Percentiles rank a stretch among this genome's conserved stretches.
These are phyloP conservation scores for Dictyophora rubrovolvata DNA, from an alignment of 768 basidiomycete genomes.

Conservation along the genomic window DNA sequence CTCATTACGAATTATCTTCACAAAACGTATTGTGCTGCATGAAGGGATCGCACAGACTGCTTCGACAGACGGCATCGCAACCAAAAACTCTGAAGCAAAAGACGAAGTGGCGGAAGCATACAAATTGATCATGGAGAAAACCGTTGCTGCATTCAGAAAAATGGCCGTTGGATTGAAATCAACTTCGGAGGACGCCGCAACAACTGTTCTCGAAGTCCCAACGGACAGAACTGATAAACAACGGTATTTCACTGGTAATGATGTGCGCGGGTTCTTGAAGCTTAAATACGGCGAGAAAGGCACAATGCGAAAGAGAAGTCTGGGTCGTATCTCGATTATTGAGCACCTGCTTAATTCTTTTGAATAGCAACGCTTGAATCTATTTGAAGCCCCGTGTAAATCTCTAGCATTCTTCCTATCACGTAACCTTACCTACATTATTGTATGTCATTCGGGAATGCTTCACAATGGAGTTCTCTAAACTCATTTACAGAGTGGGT, in stretches of 20 bases:
- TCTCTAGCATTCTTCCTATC: too few species aligned
- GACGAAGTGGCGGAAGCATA: too few species aligned
- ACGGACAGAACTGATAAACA: conserved; percentile 17
- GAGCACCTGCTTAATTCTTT: too few species aligned
- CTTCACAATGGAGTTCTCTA: too few species aligned
- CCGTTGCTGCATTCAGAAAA: conserved; percentile 9
- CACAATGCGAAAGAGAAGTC: conserved; percentile 13
- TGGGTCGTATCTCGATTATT: conserved; percentile 6
- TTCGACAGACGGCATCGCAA: conserved; percentile 11
- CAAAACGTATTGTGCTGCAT: conserved; percentile 17
- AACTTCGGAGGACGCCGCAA: conserved; percentile 16
- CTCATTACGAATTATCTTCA: conserved; percentile 16
- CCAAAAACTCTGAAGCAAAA: not conserved
- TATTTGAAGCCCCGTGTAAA: too few species aligned
- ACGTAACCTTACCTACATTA: too few species aligned
- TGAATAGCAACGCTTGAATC: too few species aligned
- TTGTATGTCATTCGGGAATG: too few species aligned
- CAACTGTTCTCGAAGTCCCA: conserved; percentile 13
- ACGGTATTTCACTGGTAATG: conserved; percentile 16
- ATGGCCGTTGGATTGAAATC: conserved; percentile 11
- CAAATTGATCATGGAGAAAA: not conserved
- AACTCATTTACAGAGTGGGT: too few species aligned
- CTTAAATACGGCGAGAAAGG: conserved; percentile 12
- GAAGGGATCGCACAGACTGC: conserved; percentile 14
- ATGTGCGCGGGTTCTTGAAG: conserved; percentile 16